Percentiles rank a stretch among this genome's conserved stretches.
These are phyloP conservation scores for Saccharum officinarum DNA, from an alignment of 176 grass and related monocot species.

Conservation along the genomic window DNA sequence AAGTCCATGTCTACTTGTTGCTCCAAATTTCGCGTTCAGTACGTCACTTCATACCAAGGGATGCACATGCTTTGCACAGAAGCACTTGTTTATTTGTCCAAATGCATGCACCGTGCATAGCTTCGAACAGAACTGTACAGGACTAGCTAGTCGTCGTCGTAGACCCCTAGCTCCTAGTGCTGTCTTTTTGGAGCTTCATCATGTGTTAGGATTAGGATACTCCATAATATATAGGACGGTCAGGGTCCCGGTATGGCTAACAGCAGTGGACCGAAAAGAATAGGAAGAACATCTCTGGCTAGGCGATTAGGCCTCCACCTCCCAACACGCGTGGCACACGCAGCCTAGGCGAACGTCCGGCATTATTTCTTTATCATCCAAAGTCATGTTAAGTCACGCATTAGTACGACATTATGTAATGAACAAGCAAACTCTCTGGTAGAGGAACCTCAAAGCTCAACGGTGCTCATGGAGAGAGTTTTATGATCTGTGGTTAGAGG, in stretches of 20 bases:
- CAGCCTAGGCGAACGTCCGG: background rate
- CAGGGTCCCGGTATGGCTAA: background rate
- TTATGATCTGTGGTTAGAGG: too few relatives aligned
- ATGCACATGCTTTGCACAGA: background rate
- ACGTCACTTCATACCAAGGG: background rate
- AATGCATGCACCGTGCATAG: background rate
- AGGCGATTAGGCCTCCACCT: slow-evolving; percentile 16
- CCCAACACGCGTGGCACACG: slow-evolving; percentile 25
- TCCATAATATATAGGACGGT: slow-evolving; percentile 20
- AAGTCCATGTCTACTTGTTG: background rate
- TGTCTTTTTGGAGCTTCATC: background rate
- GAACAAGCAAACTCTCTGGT: too few relatives aligned
- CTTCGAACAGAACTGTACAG: background rate
- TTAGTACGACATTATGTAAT: too few relatives aligned
- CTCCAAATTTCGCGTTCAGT: background rate
- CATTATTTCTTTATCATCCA: background rate
- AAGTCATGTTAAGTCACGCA: background rate
- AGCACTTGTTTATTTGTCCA: background rate
- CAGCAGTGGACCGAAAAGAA: background rate
- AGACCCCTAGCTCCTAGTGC: background rate
- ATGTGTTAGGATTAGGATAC: slow-evolving; percentile 5
- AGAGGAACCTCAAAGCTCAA: too few relatives aligned
- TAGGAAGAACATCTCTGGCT: slow-evolving; percentile 7
- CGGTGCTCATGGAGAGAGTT: too few relatives aligned
- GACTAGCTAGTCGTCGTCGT: background rate